phyloP scores from a whole-genome alignment of 1,284 basidiomycete genomes.

The Marasmius sp. region DNA sequence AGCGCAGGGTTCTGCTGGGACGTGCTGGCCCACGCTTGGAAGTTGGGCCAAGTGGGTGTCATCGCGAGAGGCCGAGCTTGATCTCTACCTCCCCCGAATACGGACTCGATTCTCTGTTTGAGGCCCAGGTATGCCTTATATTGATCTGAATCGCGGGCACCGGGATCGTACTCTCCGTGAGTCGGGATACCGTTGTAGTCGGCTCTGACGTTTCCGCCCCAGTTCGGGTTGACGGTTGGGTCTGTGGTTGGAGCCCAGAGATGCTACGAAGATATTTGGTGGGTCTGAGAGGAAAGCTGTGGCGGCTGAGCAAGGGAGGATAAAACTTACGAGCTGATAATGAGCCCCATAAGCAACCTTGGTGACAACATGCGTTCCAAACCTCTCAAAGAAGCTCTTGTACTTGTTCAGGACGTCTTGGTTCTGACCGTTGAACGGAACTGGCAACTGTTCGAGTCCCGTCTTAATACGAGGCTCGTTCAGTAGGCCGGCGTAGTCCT shows the following conservation, averaged over 20 bases:
- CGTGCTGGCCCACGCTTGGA: slow-evolving; percentile 1
- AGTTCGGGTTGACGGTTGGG: neutral
- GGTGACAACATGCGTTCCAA: neutral
- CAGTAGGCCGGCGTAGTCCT: neutral
- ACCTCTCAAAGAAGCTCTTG: neutral
- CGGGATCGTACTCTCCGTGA: neutral
- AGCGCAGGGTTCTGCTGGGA: neutral
- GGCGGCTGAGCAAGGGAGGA: too few relatives aligned
- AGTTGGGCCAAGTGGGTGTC: neutral
- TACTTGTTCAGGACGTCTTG: neutral
- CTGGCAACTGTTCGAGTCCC: neutral
- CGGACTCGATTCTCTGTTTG: neutral
- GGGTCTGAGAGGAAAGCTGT: neutral
- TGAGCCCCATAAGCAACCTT: neutral
- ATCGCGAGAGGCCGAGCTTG: neutral
- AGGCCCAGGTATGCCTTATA: neutral
- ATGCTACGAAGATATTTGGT: neutral
- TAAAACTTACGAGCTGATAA: neutral
- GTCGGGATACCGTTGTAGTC: neutral
- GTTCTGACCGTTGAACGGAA: neutral
- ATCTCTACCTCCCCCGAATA: neutral
- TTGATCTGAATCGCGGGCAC: neutral
- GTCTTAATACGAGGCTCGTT: neutral
- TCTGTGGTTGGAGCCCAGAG: neutral
- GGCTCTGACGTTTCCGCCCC: neutral